These are phyloP conservation scores for Cadophora malorum DNA, from an alignment of 2,329 filamentous ascomycete species.

Conservation along the genomic window DNA sequence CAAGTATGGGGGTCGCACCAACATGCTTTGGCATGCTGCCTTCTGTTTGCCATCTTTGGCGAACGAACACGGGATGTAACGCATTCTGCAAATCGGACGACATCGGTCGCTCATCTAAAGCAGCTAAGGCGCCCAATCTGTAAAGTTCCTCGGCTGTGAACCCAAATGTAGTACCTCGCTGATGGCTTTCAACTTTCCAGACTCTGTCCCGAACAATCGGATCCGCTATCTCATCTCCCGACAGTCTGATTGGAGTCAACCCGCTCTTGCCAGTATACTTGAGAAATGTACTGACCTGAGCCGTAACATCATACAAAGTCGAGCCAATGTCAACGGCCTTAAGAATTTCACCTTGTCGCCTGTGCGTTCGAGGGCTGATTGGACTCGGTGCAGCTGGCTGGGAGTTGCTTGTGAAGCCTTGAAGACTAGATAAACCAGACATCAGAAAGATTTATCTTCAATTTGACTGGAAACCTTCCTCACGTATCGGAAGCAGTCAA, in stretches of 20 bases:
- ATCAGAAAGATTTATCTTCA: too few relatives aligned
- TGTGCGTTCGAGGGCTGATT: background rate
- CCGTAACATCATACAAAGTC: background rate
- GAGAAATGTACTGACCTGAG: background rate
- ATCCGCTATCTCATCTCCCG: background rate
- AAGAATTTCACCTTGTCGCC: background rate
- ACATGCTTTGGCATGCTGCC: background rate
- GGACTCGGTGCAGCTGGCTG: background rate
- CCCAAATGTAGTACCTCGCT: background rate
- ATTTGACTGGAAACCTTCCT: too few relatives aligned
- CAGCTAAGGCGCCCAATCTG: background rate
- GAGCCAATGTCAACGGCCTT: background rate
- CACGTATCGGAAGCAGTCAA: too few relatives aligned
- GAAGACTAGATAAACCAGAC: background rate
- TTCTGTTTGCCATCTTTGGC: background rate
- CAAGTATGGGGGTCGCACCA: background rate
- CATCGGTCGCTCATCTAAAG: background rate
- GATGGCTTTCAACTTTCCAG: background rate
- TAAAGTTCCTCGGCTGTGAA: background rate
- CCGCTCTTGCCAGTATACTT: constrained; percentile 9
- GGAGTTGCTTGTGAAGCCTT: too few relatives aligned
- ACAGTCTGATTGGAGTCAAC: background rate
- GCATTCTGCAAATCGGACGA: background rate
- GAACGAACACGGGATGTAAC: background rate
- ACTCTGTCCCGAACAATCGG: background rate